Evolutionary conservation across 2,329 filamentous ascomycete species (phyloP), one percentile per base, ranked within the genome.

Genomic region (Polytolypa hystricis): DNA sequence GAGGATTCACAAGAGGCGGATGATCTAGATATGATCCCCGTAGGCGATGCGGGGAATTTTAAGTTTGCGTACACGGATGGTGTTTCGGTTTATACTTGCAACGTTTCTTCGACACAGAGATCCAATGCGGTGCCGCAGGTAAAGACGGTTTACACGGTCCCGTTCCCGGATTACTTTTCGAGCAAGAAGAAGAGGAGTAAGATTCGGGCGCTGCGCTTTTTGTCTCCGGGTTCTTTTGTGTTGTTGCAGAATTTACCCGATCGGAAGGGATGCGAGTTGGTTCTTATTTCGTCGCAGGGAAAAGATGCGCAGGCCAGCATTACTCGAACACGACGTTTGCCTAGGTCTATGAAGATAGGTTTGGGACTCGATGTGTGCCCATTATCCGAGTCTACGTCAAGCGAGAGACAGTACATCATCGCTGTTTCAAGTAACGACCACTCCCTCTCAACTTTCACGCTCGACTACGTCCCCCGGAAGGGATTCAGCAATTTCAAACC

Each of bases 371-470:
- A 91, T 34, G 76, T 89, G 33, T 77, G 77, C 41, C 75, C 79
- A 40, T 69, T 95, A 7, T 70, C 73, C 7, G 63, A 73, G 5
- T 57, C 68, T 4, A 61, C 70, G 1, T 64, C 75, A 35, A 74
- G 73, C 35, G 77, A 81, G 41, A 74, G 79, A 31, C 85, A 95
- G 59, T 81, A 85, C 45, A 73, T 81, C 31, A 70, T 94, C 46
- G 87, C 86, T 5, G 76, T 93, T 10, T 82, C 83, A 2, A 81
- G 80, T 6, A 81, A 82, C 48, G 83, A 93, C 56, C 77, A 78
- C 42, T 85, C 84, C 8, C 79, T 94, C 45, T 75, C 74, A 4
- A 64, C 94, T 18, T 81, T 79, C 57, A 87, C 84, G 0, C 64
- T 93, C 40, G 81, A 93, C 45, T 82, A 84, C 53, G 55, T 63